A percentile compares a stretch with the other conserved stretches of the same genome.
phyloP scores from a whole-genome alignment of 2,329 filamentous ascomycete species.

The Neofusicoccum laricinum region DNA sequence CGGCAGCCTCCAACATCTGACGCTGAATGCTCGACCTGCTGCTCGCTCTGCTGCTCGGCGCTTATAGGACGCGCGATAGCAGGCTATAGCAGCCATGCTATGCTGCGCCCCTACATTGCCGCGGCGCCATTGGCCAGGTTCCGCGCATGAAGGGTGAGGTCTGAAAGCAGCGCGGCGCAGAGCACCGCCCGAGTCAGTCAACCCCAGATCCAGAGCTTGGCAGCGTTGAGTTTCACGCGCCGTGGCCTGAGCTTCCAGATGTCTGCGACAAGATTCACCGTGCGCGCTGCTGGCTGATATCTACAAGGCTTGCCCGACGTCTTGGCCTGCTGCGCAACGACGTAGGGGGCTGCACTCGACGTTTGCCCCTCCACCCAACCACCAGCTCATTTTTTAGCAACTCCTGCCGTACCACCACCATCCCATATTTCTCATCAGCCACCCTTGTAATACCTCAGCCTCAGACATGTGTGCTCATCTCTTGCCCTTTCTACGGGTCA shows the following conservation, averaged over 20 bases:
- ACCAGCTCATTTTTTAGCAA: not conserved
- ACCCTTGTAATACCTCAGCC: not conserved
- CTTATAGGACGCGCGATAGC: not conserved
- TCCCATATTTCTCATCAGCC: not conserved
- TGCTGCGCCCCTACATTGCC: not conserved
- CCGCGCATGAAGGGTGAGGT: not conserved
- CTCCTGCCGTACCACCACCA: not conserved
- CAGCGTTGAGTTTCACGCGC: not conserved
- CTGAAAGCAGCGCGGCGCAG: not conserved
- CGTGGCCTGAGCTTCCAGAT: not conserved
- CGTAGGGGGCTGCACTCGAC: not conserved
- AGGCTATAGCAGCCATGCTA: conserved; percentile 8
- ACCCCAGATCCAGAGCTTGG: conserved; percentile 2
- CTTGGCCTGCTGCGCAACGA: not conserved
- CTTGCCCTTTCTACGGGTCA: too few relatives aligned
- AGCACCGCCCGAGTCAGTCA: not conserved
- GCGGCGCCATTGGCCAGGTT: conserved; percentile 2
- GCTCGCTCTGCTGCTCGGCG: not conserved
- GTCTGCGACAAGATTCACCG: not conserved
- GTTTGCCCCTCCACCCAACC: not conserved
- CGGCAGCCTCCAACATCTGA: not conserved
- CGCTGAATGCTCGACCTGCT: not conserved
- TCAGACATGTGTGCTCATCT: not conserved
- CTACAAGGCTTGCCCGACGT: not conserved
- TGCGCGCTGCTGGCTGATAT: not conserved